phyloP scores from a whole-genome alignment of 768 basidiomycete species.

The Russula lepida region DNA sequence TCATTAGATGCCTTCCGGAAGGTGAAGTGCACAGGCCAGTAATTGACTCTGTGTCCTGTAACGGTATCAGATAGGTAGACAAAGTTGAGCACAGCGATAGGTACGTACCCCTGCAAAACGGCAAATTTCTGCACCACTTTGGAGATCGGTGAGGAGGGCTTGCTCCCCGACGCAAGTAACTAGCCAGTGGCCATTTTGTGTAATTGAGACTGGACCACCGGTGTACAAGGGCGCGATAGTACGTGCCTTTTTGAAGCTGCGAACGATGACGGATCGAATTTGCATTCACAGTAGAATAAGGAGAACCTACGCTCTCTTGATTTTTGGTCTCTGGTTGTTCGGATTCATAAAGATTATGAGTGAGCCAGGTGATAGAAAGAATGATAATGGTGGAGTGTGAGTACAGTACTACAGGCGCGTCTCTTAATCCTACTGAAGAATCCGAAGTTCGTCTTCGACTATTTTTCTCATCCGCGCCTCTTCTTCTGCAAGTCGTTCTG shows the following conservation, averaged over 20 bases:
- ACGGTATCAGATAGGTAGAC: slow-evolving; percentile 5
- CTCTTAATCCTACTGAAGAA: slow-evolving; percentile 22
- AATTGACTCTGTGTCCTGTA: slow-evolving; percentile 79
- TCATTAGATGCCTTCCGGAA: slow-evolving; percentile 61
- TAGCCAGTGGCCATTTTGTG: slow-evolving; percentile 68
- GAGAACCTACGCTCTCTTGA: slow-evolving; percentile 54
- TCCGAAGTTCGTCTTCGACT: slow-evolving; percentile 44
- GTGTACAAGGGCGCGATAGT: slow-evolving; percentile 80
- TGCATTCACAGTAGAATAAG: neutral
- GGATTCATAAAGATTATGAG: neutral
- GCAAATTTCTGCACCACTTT: slow-evolving; percentile 64
- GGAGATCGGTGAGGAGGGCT: slow-evolving; percentile 74
- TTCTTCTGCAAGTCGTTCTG: slow-evolving; percentile 45
- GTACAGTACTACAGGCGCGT: neutral
- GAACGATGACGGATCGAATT: neutral
- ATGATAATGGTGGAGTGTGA: neutral
- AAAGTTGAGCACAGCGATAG: neutral
- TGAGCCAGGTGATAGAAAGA: neutral
- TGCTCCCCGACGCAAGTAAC: slow-evolving; percentile 86
- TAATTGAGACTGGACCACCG: slow-evolving; percentile 74
- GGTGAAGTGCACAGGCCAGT: slow-evolving; percentile 78
- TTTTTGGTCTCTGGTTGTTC: slow-evolving; percentile 23
- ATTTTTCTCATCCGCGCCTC: slow-evolving; percentile 38
- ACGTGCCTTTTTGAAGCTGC: slow-evolving; percentile 71
- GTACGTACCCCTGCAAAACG: slow-evolving; percentile 67